phyloP scores from a whole-genome alignment of 2,329 filamentous ascomycete genomes.

The Aspergillus eucalypticola region DNA sequence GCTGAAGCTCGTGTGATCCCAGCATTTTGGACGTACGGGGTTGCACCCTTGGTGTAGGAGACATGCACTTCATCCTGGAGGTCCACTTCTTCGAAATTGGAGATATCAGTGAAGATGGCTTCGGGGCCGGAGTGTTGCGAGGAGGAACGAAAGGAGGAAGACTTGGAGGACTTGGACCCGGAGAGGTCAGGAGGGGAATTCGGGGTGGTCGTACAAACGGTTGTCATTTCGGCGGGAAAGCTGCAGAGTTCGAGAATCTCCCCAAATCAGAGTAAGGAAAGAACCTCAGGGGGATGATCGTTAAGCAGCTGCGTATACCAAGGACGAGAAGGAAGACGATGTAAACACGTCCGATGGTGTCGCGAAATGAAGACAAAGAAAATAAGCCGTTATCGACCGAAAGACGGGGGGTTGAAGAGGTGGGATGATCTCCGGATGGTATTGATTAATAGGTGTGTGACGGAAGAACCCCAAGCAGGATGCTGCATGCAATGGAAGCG shows the following conservation, averaged over 20 bases:
- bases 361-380: constrained; percentile 11
- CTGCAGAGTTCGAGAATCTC: constrained; percentile 18
- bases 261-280: not conserved
- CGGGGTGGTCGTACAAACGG: constrained; percentile 50
- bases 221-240: constrained; percentile 39
- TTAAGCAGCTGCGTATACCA: not conserved
- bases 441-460: constrained; percentile 3
- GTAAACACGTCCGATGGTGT: constrained; percentile 10
- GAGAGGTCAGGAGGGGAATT: constrained; percentile 78
- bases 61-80: constrained; percentile 67
- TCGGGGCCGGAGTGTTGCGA: constrained; percentile 69
- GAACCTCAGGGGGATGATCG: not conserved
- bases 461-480: not conserved
- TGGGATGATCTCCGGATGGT: not conserved
- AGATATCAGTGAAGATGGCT: constrained; percentile 68
- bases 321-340: not conserved
- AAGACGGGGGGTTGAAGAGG: not conserved
- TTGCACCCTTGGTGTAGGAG: constrained; percentile 32
- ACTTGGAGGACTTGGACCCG: constrained; percentile 84
- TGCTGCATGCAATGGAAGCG: constrained; percentile 10
- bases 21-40: constrained; percentile 32
- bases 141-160: constrained; percentile 81
- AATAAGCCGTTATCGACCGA: not conserved
- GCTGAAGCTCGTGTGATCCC: constrained; percentile 29
- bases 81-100: constrained; percentile 91